Evolutionary conservation across 495 filamentous ascomycete species (phyloP), one percentile per base, ranked within the genome.

Genomic region (Penicillium riverlandense): DNA sequence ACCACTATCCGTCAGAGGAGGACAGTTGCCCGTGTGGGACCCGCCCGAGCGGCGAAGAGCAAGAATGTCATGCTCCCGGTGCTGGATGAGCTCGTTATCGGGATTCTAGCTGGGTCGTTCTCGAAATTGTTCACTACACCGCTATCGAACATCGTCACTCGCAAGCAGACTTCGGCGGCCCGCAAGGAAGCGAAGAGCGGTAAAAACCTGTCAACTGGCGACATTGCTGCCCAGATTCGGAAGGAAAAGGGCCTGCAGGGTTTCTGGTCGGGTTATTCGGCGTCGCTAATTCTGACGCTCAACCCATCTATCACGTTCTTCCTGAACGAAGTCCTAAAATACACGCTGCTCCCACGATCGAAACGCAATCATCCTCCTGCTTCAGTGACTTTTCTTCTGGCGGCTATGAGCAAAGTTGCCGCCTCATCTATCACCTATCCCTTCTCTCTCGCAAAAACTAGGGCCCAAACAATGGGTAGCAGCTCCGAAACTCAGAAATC

Each of bases 211-310:
- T 50, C 54, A 6, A 76, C 82, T 2, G 61, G 67, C 3, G 72
- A 83, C 16, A 88, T 88, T 35, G 73, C 83, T 12, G 59, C 65
- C 2, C 68, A 77, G 32, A 91, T 96, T 39, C 62, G 67, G 9
- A 44, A 63, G 1, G 86, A 92, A 56, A 84, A 86, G 53, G 91
- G 90, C 0, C 40, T 91, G 7, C 53, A 58, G 14, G 90, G 90
- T 0, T 86, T 95, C 50, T 96, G 91, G 90, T 86, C 88, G 0
- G 91, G 91, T 3, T 96, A 96, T 63, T 85, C 84, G 10, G 89
- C 89, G 0, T 79, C 76, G 27, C 61, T 92, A 40, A 72, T 95
- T 39, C 62, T 96, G 29, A 90, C 90, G 1, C 68, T 96, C 1
- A 96, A 96, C 54, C 90, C 90, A 8, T 82, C 82, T 39, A 70